Conservation (phyloP, 1,139 yeast species). For the Sugiyamaella castrensis region DNA sequence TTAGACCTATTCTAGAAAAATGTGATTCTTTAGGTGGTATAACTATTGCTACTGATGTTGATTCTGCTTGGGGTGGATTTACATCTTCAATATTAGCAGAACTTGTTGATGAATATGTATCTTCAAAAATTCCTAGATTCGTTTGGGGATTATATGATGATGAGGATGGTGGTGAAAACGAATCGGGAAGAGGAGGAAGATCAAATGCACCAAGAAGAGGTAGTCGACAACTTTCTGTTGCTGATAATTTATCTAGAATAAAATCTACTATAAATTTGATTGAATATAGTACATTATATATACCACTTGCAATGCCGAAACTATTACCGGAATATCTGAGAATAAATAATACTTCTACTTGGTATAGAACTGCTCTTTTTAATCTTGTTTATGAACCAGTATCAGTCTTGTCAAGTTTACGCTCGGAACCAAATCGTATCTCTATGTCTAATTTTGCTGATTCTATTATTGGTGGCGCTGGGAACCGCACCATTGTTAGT, state of each 20-base stretch:
- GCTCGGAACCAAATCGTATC: conserved; percentile 21
- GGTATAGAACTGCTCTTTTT: conserved; percentile 32
- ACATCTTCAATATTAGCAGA: conserved; percentile 50
- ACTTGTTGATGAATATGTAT: conserved; percentile 64
- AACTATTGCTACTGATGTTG: conserved; percentile 63
- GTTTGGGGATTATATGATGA: conserved; percentile 48
- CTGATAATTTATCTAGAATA: conserved; percentile 43
- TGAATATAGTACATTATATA: conserved; percentile 46
- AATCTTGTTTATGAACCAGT: conserved; percentile 33
- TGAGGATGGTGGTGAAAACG: not conserved
- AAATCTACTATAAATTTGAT: conserved; percentile 47
- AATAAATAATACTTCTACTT: conserved; percentile 13
- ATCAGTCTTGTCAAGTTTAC: conserved; percentile 30
- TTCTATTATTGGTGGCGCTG: conserved; percentile 24
- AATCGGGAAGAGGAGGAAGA: conserved; percentile 25
- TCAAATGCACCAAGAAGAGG: conserved; percentile 18
- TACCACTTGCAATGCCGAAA: conserved; percentile 46
- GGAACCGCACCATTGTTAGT: conserved; percentile 28
- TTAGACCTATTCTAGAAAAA: conserved; percentile 67
- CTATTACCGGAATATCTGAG: not conserved
- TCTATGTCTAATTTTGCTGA: conserved; percentile 30
- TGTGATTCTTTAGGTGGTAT: conserved; percentile 75
- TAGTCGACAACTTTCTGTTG: conserved; percentile 22
- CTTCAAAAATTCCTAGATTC: conserved; percentile 57
- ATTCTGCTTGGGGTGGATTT: conserved; percentile 85